phyloP scores from a whole-genome alignment of 768 basidiomycete genomes.

The Pleurotus tuoliensis region DNA sequence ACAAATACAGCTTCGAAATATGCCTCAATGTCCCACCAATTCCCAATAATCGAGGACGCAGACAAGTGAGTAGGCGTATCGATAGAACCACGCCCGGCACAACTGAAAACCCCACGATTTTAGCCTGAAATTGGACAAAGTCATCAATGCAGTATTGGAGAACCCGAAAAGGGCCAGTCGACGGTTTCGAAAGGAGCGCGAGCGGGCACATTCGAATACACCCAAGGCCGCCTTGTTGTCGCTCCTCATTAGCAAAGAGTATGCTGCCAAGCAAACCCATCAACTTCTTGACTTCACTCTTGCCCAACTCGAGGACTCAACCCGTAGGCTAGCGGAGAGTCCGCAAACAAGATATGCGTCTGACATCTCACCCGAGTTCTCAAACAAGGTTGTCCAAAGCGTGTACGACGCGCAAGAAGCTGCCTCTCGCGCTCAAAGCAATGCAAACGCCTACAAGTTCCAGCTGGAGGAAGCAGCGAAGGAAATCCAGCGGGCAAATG shows the following conservation, averaged over 20 bases:
- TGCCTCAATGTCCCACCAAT: conserved; percentile 6
- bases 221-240: conserved; percentile 25
- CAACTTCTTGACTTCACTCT: conserved; percentile 31
- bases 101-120: background rate
- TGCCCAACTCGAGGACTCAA: conserved; percentile 29
- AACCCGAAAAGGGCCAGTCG: conserved; percentile 2
- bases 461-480: conserved; percentile 3
- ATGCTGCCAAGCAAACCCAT: conserved; percentile 31
- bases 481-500: conserved; percentile 2
- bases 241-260: conserved; percentile 27
- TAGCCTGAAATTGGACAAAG: background rate
- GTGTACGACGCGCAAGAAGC: conserved; percentile 1
- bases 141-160: conserved; percentile 3
- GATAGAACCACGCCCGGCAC: background rate
- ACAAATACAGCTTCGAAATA: background rate
- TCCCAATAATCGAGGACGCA: conserved; percentile 1
- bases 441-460: background rate
- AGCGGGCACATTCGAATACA: conserved; percentile 15
- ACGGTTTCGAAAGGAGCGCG: conserved; percentile 16
- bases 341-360: conserved; percentile 19
- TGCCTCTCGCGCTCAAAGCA: background rate
- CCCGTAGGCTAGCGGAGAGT: conserved; percentile 25
- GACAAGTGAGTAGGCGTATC: background rate
- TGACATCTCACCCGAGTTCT: conserved; percentile 18
- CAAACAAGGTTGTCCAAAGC: conserved; percentile 30